Base-by-base conservation (phyloP, 2,329 filamentous ascomycete genomes). In the Lecanicillium sp. region DNA sequence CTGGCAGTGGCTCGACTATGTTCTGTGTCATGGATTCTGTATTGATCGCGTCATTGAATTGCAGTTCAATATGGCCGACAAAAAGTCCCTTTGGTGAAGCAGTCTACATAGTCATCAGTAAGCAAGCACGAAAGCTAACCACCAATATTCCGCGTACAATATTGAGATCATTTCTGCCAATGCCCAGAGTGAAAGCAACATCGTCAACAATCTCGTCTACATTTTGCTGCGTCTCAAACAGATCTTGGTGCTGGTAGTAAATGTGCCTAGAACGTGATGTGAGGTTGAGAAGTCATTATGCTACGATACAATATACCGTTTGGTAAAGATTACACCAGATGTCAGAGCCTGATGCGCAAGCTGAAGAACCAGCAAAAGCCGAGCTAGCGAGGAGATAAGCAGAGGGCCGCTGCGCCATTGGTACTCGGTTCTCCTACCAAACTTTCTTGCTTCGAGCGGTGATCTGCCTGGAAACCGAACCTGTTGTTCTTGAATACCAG, bases 201-300 rank as follows among this genome's bases (percentile, higher is more conserved):
- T 85, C 80, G 50, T 92, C 84, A 0, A 92, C 74, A 33, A 86
- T 76, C 20, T 70, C 68, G 54, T 92, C 81, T 0, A 92, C 84
- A 12, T 77, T 67, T 13, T 59, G 54, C 55, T 92, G 87, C 36
- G 68, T 79, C 15, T 71, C 68, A 51, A 92, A 94, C 0, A 94
- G 64, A 9, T 78, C 71, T 4, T 81, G 77, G 47, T 88, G 73
- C 49, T 85, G 78, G 54, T 94, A 94, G 57, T 81, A 94, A 4
- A 94, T 79, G 51, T 86, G 84, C 44, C 86, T 90, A 18, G 6
- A 17, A 22, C 4, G 25, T 13, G 30, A 29, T 5, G 7, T 29
- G 39, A n/a, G 44, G 29, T 17, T 17, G 11, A n/a, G 12, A 27
- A 17, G 7, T 9, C 7, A 36, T 18, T 34, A 12, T 7, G 17